Evolutionary conservation across 257 asterid genomes (phyloP).

Genomic region (Craterostigma plantagineum): DNA sequence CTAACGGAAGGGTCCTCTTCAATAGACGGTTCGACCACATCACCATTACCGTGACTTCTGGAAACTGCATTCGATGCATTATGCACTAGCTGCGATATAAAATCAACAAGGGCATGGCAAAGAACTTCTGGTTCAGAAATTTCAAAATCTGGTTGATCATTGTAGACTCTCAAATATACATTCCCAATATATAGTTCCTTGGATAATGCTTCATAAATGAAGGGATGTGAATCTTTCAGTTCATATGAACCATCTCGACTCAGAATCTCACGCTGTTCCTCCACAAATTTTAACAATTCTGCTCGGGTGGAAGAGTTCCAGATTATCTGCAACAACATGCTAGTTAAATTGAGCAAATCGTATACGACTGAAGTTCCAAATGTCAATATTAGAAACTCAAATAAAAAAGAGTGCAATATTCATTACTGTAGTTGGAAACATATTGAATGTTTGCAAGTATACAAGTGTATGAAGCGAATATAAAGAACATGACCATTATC

Average conservation of each 20-base stretch:
- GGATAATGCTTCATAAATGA: constrained; percentile 62
- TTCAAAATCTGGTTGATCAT: constrained; percentile 91
- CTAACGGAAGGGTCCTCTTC: constrained; percentile 26
- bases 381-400: too few relatives aligned
- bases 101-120: constrained; percentile 79
- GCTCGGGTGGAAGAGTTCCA: constrained; percentile 96
- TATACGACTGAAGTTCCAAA: too few relatives aligned
- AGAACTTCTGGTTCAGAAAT: constrained; percentile 80
- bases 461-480: too few relatives aligned
- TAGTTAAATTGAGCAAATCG: too few relatives aligned
- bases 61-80: constrained; percentile 20
- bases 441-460: too few relatives aligned
- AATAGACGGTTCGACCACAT: constrained; percentile 20
- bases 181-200: constrained; percentile 85
- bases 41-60: constrained; percentile 21
- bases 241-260: constrained; percentile 79
- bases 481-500: too few relatives aligned
- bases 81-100: constrained; percentile 51
- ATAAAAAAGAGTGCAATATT: too few relatives aligned
- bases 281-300: constrained; percentile 72
- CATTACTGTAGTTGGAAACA: too few relatives aligned
- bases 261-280: constrained; percentile 61
- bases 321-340: constrained; percentile 42
- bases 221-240: constrained; percentile 51
- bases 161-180: constrained; percentile 86